Evolutionary conservation across 441 rosid species (phyloP), one percentile per base, ranked within the genome.

Genomic region (Brassica hybrid): DNA sequence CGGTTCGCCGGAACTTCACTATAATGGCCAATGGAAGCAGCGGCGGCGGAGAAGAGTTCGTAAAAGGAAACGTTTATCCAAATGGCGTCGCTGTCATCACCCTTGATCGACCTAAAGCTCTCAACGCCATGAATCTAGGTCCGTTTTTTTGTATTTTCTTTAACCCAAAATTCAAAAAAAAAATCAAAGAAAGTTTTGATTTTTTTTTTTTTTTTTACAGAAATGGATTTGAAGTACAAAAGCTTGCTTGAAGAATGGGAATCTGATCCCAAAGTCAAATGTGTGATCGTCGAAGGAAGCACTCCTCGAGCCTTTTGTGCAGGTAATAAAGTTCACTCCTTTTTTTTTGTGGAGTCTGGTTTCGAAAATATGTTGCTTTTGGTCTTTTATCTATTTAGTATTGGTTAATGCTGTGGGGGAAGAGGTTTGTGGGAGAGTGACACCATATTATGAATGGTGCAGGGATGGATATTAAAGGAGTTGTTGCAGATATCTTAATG

Each of bases 381-480:
- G 21, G 68, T 32, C 52, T 27, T 30, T 30, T 73, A 10, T 41
- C 21, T 38, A 27, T 27, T 27, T 4, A 21, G 72, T 78, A 60
- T 72, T 81, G 36, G 34, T 59, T 5, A 59, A 12, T 11, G 36
- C 7, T n/a, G 7, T 52, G 32, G 58, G 36, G 32, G 63, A 11
- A 78, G 78, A 8, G 27, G 57, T 77, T 80, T 79, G 64, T 77
- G 63, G 82, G 75, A 73, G 83, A 73, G 83, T 87, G 78, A 88
- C 8, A 48, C 52, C 58, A 61, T 76, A 6, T 71, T 67, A 80
- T 82, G 88, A 71, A 60, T 76, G 75, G 83, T 88, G 93, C 95
- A 95, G 99, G 97, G 71, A 93, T 95, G 98, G 98, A 93, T 86
- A 90, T 96, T 74, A 92, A 95, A 88, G 96, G 98, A 77, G 93